Percentiles rank a stretch among this genome's conserved stretches.
These are phyloP conservation scores for Mariannaea sp. DNA, from an alignment of 2,329 filamentous ascomycete genomes.

Conservation along the genomic window DNA sequence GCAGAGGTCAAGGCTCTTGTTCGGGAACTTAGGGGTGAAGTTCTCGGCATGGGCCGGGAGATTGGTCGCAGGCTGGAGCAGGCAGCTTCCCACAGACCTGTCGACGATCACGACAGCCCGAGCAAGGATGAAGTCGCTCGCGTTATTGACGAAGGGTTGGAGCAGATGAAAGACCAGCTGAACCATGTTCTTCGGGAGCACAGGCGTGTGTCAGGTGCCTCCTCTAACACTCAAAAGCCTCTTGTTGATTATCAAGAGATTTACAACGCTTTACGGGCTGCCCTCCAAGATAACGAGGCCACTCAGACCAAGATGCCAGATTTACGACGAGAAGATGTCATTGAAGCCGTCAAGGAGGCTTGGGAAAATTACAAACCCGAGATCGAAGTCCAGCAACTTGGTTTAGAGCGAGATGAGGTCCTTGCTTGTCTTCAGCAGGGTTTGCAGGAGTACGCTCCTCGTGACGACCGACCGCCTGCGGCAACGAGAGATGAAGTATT, in stretches of 20 bases:
- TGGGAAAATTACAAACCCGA: conserved; percentile 96
- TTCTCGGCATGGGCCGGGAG: conserved; percentile 92
- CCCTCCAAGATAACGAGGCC: conserved; percentile 66
- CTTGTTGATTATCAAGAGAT: conserved; percentile 80
- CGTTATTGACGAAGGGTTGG: conserved; percentile 80
- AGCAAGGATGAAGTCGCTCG: conserved; percentile 72
- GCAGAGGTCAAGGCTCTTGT: conserved; percentile 91
- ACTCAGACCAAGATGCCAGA: conserved; percentile 45
- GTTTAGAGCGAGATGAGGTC: conserved; percentile 88
- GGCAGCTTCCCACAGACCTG: conserved; percentile 57
- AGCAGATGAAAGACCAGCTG: conserved; percentile 84
- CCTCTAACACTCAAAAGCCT: conserved; percentile 63
- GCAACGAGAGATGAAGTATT: conserved; percentile 85
- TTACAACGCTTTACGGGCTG: conserved; percentile 81
- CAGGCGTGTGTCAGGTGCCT: conserved; percentile 68
- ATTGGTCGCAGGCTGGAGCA: conserved; percentile 81
- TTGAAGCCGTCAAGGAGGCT: conserved; percentile 84
- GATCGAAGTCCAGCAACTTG: conserved; percentile 87
- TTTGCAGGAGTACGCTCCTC: conserved; percentile 72
- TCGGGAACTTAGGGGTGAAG: conserved; percentile 86
- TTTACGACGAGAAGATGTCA: conserved; percentile 78
- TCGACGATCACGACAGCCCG: conserved; percentile 54
- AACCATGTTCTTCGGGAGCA: conserved; percentile 78
- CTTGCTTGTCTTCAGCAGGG: conserved; percentile 86
- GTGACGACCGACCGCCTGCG: conserved; percentile 57